Conservation (phyloP, 345 rosid species). For the Eucalyptus dawsonii region DNA sequence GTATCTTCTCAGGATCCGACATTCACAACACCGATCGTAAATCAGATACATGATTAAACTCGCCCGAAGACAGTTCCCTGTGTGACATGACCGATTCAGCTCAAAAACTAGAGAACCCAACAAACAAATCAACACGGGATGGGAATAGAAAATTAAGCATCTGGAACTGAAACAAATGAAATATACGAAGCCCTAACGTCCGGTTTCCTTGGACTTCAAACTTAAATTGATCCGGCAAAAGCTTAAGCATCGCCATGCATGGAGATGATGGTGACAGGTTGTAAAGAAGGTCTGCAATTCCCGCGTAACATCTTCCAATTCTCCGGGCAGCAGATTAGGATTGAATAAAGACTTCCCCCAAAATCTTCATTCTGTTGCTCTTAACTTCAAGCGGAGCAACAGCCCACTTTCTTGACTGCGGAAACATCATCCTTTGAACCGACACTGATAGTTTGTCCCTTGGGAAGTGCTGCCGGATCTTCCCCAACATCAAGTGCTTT, state of each 20-base stretch:
- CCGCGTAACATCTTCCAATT: neutral
- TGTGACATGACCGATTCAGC: neutral
- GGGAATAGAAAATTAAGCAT: neutral
- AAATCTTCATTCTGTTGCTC: neutral
- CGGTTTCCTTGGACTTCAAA: neutral
- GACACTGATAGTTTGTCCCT: conserved; percentile 58
- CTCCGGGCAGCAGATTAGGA: neutral
- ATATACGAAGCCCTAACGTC: neutral
- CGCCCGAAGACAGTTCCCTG: neutral
- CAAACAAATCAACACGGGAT: neutral
- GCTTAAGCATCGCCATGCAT: neutral
- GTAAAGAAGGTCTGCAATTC: neutral
- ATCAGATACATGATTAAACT: neutral
- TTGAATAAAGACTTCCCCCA: neutral
- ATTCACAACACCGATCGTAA: neutral
- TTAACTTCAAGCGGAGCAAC: conserved; percentile 35
- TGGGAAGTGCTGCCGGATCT: conserved; percentile 56
- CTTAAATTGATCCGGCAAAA: neutral
- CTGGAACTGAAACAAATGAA: neutral
- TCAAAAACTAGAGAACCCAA: neutral
- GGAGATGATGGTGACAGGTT: neutral
- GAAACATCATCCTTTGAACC: conserved; percentile 65
- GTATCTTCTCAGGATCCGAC: neutral
- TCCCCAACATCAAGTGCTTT: conserved; percentile 53
- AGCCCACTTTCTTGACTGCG: conserved; percentile 56